Evolutionary conservation across 2,329 filamentous ascomycete genomes (phyloP).

Genomic region (Trichoderma atrobrunneum): DNA sequence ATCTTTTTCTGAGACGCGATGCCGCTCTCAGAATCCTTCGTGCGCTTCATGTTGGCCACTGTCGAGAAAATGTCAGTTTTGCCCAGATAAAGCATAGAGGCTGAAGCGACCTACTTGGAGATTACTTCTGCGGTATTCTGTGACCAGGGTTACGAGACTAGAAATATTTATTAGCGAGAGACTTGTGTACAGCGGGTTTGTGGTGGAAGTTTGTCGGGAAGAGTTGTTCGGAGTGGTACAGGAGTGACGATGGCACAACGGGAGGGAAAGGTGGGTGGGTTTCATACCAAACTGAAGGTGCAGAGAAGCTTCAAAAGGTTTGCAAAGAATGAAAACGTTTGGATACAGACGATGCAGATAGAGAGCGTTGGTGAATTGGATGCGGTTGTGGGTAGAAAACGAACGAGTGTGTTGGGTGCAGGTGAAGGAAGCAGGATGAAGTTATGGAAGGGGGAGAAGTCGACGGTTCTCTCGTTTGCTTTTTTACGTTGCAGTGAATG

Average conservation of each 20-base stretch:
- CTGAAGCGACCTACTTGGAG: background rate
- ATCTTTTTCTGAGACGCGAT: slow-evolving; percentile 5
- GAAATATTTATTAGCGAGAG: background rate
- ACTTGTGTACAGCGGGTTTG: background rate
- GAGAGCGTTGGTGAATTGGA: background rate
- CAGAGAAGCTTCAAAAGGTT: background rate
- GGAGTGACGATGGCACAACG: slow-evolving; percentile 10
- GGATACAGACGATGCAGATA: background rate
- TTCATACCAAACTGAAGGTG: background rate
- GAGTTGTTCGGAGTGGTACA: slow-evolving; percentile 4
- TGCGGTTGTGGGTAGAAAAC: background rate
- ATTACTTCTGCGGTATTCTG: background rate
- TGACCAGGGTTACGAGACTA: background rate
- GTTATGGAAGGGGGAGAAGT: background rate
- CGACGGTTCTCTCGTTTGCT: background rate
- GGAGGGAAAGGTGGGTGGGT: background rate
- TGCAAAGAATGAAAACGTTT: background rate
- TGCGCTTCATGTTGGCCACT: slow-evolving; percentile 31
- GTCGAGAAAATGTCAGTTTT: slow-evolving; percentile 20
- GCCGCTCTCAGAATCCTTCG: slow-evolving; percentile 30
- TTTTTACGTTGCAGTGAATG: slow-evolving; percentile 14
- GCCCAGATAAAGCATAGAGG: background rate
- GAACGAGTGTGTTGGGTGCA: slow-evolving; percentile 14
- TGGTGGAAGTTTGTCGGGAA: slow-evolving; percentile 3
- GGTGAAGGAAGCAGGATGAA: slow-evolving; percentile 1